These are phyloP conservation scores for Colletotrichum sp. DNA, from an alignment of 2,329 filamentous ascomycete genomes.

Conservation along the genomic window DNA sequence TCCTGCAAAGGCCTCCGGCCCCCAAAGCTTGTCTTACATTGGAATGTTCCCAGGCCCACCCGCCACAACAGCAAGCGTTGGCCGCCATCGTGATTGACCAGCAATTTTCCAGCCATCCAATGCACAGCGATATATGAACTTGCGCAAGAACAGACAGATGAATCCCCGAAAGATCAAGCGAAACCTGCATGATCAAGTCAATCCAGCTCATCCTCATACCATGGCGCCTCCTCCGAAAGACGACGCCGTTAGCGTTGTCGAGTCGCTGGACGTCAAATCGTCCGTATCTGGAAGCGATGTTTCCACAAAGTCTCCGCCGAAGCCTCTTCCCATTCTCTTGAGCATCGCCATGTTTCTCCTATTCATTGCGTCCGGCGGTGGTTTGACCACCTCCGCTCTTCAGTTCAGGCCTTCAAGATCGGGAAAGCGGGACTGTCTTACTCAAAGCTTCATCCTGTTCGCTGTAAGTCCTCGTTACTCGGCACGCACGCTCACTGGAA, in stretches of 20 bases:
- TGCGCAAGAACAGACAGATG: not conserved
- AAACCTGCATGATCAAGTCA: not conserved
- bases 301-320: constrained; percentile 19
- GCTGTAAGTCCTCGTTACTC: not conserved
- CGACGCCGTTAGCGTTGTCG: constrained; percentile 18
- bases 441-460: constrained; percentile 23
- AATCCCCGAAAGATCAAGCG: not conserved
- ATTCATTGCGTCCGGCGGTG: constrained; percentile 15
- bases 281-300: constrained; percentile 21
- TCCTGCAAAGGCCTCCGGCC: not conserved
- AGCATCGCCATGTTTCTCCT: constrained; percentile 15
- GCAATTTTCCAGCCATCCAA: not conserved
- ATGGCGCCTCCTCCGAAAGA: constrained; percentile 17
- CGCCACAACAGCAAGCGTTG: constrained; percentile 8
- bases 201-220: not conserved
- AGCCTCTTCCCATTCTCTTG: constrained; percentile 14
- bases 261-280: constrained; percentile 21
- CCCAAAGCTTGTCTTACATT: not conserved
- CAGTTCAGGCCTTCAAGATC: constrained; percentile 16
- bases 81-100: not conserved
- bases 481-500: not conserved
- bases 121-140: constrained; percentile 2
- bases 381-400: constrained; percentile 17
- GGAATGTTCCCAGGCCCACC: constrained; percentile 9
- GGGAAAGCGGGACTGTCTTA: constrained; percentile 16